phyloP scores from a whole-genome alignment of 2,329 filamentous ascomycete genomes.

The Sporothrix phasma region DNA sequence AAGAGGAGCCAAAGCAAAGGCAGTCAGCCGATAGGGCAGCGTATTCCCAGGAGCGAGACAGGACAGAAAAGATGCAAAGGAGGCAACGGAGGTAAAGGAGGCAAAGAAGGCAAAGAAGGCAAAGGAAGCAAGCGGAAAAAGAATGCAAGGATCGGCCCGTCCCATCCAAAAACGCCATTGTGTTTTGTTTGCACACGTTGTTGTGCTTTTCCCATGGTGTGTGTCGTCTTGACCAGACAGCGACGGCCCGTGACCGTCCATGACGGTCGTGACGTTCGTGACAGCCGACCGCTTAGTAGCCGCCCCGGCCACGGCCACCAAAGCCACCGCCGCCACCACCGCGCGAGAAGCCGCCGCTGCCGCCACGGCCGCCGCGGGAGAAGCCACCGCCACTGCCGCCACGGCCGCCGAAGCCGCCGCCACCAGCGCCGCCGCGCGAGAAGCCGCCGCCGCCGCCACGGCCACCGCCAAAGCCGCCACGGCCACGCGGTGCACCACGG shows the following conservation, averaged over 20 bases:
- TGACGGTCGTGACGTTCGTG: too few species aligned
- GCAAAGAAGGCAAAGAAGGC: neutral
- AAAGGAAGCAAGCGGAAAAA: neutral
- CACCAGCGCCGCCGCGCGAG: slow-evolving; percentile 20
- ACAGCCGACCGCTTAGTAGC: neutral
- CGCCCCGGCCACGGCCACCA: slow-evolving; percentile 10
- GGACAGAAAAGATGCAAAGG: neutral
- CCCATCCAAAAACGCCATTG: slow-evolving; percentile 15
- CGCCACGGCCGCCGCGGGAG: slow-evolving; percentile 13
- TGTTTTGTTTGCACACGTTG: slow-evolving; percentile 8
- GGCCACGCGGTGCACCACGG: slow-evolving; percentile 16
- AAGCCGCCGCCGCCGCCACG: slow-evolving; percentile 21
- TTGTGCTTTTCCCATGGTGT: neutral
- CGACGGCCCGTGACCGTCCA: too few species aligned
- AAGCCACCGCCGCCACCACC: slow-evolving; percentile 24
- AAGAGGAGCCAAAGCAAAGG: too few species aligned
- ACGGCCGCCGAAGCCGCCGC: slow-evolving; percentile 24
- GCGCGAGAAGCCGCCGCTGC: slow-evolving; percentile 12
- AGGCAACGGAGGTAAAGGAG: neutral
- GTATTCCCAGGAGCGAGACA: neutral
- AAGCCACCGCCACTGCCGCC: slow-evolving; percentile 24
- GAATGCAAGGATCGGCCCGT: slow-evolving; percentile 4
- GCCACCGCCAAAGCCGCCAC: slow-evolving; percentile 23
- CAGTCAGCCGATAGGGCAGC: too few species aligned
- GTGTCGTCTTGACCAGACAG: too few species aligned